A percentile compares a stretch with the other conserved stretches of the same genome.
Conservation (phyloP, 1,284 basidiomycete genomes). For the Athelia psychrophila region DNA sequence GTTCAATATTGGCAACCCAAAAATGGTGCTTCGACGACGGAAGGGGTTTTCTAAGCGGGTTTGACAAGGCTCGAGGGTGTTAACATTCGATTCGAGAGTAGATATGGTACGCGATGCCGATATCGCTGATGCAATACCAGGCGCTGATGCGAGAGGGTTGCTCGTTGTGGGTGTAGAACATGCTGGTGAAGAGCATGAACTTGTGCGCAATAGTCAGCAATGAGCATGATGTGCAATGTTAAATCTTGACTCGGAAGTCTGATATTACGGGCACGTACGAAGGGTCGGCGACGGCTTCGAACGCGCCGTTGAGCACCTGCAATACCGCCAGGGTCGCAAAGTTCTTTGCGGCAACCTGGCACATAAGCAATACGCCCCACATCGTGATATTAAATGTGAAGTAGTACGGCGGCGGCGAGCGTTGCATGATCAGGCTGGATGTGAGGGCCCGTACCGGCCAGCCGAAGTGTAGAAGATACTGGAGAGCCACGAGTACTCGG, state of each 20-base stretch:
- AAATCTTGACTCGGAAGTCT: too few species aligned
- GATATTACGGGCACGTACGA: too few species aligned
- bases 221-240: too few species aligned
- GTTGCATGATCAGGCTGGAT: constrained; percentile 43
- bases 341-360: constrained; percentile 37
- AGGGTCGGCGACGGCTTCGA: constrained; percentile 37
- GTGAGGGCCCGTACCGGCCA: constrained; percentile 45
- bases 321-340: constrained; percentile 38
- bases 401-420: constrained; percentile 38
- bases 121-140: constrained; percentile 28
- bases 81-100: too few species aligned
- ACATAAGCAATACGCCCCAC: constrained; percentile 42
- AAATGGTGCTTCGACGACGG: too few species aligned
- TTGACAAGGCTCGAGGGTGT: too few species aligned
- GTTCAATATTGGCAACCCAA: too few species aligned
- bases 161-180: constrained; percentile 40
- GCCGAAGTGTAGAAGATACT: constrained; percentile 16
- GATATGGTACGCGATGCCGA: constrained; percentile 27
- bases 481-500: background rate
- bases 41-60: too few species aligned
- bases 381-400: constrained; percentile 32
- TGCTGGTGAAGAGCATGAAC: constrained; percentile 34
- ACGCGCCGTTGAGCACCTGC: constrained; percentile 38
- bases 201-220: constrained; percentile 4
- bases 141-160: constrained; percentile 34